Conservation (phyloP, 2,329 filamentous ascomycete genomes). For the Diaporthe ilicicola region DNA sequence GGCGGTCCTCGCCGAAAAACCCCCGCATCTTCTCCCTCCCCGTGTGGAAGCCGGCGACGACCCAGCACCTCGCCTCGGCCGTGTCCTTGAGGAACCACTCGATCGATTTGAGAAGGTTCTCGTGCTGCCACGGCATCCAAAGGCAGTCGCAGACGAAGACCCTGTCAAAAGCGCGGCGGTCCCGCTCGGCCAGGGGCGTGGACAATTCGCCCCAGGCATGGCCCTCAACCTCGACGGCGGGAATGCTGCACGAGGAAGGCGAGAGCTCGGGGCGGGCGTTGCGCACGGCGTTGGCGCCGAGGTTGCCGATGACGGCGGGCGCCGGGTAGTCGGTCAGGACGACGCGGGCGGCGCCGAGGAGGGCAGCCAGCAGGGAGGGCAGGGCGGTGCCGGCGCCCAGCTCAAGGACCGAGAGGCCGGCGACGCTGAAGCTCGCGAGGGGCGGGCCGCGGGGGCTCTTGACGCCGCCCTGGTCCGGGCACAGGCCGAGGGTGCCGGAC, state of each 20-base stretch:
- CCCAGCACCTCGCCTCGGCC: constrained; percentile 62
- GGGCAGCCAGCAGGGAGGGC: constrained; percentile 57
- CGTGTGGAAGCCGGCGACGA: constrained; percentile 78
- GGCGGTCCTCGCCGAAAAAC: constrained; percentile 65
- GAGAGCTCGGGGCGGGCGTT: constrained; percentile 53
- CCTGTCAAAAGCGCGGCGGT: constrained; percentile 60
- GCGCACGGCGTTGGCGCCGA: constrained; percentile 63
- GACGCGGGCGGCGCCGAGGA: constrained; percentile 59
- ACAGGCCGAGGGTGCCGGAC: constrained; percentile 50
- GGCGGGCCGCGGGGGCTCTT: constrained; percentile 26
- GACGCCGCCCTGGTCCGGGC: not conserved
- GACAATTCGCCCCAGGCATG: constrained; percentile 70
- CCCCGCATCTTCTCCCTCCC: constrained; percentile 70
- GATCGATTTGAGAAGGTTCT: constrained; percentile 70
- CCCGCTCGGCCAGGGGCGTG: constrained; percentile 35
- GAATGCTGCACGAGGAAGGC: constrained; percentile 35
- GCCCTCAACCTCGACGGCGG: constrained; percentile 58
- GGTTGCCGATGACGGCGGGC: constrained; percentile 63
- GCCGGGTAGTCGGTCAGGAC: constrained; percentile 75
- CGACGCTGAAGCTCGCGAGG: constrained; percentile 53
- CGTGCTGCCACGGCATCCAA: constrained; percentile 79
- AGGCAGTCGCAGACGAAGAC: constrained; percentile 77
- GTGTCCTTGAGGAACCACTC: constrained; percentile 64
- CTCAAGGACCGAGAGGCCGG: constrained; percentile 65
- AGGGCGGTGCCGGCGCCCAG: constrained; percentile 72